Base-by-base conservation (phyloP, 768 basidiomycete species). In the Russula sp. region DNA sequence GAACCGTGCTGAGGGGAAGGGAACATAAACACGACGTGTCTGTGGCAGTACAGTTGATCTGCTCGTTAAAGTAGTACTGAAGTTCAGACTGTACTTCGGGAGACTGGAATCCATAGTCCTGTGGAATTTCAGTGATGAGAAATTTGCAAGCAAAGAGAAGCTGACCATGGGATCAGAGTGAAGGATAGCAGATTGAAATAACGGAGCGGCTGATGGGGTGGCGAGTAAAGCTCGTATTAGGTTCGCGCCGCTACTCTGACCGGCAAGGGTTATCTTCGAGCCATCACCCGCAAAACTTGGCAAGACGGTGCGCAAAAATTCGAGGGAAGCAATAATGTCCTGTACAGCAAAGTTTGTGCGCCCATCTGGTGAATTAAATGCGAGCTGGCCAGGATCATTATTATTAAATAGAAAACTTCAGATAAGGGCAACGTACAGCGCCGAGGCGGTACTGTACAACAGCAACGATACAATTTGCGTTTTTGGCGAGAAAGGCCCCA, bases 141-240 rank as follows among this genome's bases (percentile, higher is more conserved):
- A 22, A 46, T 44, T 36, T 48, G 36, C 8, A 28, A 28, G 11
- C 22, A 13, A 13, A 28, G 2, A 18, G 7, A 55, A 0, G 70
- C 81, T 62, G 69, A 88, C 90, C 84, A 94, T 90, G 2, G 93
- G 89, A 71, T 94, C 94, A 0, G 91, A 93, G 59, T 95, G 92
- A 22, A 94, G 72, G 62, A 93, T 92, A 0, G 86, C 90, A 57
- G 83, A 87, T 62, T 81, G 78, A 79, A 95, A 95, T 56, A 93
- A 77, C 1, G 82, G 78, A 24, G 83, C 79, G 0, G 87, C 92
- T 3, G 85, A 83, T 3, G 92, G 89, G 3, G 79, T 78, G 14
- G 86, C 89, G 46, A 94, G 80, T 54, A 95, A 77, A 1, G 90
- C 84, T 62, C 92, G 80, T 71, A 95, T 82, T 80, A 94, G 80